Percentiles rank a stretch among this genome's conserved stretches.
These are phyloP conservation scores for Sinapis alba DNA, from an alignment of 441 rosid species.

Conservation along the genomic window DNA sequence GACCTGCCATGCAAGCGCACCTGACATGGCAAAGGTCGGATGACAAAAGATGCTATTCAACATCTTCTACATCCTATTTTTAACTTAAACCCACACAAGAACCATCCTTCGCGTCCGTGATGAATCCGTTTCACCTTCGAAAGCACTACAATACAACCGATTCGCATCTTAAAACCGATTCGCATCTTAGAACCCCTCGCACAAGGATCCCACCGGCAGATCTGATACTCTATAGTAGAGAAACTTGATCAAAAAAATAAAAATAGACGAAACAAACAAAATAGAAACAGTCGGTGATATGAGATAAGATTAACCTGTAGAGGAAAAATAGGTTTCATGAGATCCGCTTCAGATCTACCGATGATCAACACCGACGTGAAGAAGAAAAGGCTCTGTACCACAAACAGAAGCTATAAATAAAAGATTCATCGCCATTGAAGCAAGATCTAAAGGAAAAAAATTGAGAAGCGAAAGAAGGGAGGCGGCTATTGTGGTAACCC, in stretches of 20 bases:
- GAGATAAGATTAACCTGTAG: neutral
- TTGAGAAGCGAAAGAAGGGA: neutral
- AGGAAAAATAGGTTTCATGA: neutral
- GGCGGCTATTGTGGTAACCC: neutral
- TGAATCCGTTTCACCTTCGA: neutral
- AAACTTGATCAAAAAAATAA: neutral
- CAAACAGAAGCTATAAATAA: accelerated
- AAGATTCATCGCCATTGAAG: constrained; percentile 5
- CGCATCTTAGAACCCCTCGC: neutral
- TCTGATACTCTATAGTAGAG: neutral
- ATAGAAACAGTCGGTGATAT: too few species aligned
- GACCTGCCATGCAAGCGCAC: constrained; percentile 99
- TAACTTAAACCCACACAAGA: constrained; percentile 3
- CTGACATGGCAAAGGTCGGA: constrained; percentile 97
- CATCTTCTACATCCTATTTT: constrained; percentile 36
- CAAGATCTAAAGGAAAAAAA: neutral
- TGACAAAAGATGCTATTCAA: constrained; percentile 38
- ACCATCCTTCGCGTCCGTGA: neutral
- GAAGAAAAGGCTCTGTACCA: neutral
- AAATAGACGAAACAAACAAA: neutral
- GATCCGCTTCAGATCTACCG: constrained; percentile 18
- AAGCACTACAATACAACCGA: neutral
- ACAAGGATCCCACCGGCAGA: neutral
- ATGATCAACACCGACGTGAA: neutral
- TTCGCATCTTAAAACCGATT: neutral